Base-by-base conservation (phyloP, 768 basidiomycete species). In the Russula foetens region DNA sequence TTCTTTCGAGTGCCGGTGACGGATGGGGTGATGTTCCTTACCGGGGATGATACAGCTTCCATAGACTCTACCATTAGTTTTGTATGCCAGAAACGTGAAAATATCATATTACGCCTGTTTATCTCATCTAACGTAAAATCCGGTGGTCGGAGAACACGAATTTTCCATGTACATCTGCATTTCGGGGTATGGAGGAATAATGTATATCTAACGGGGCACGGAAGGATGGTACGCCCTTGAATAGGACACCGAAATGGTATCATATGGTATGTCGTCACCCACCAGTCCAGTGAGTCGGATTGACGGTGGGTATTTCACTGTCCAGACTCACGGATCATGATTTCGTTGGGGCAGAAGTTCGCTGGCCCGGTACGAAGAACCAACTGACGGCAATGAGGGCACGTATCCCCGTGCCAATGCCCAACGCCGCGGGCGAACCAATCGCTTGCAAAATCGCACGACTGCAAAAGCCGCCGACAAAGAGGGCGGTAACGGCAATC, bases 401-500 rank as follows among this genome's bases (percentile, higher is more conserved):
- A 11, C 89, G 78, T 53, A 90, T 62, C 14, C 82, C 88, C 0
- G 82, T 76, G 3, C 79, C 85, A 48, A 90, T 74, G 5, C 85
- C 88, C n/a, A 91, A 76, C 0, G 88, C 77, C 0, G 77, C 80
- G 0, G 84, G 81, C 0, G 83, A 75, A 31, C 88, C 88, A 39
- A 87, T 74, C 61, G 75, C 72, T 53, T 78, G 79, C 39, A 88
- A 71, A 55, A 88, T 73, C 3, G 83, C 81, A 19, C 86, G 81
- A 4, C 82, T 78, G 15, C 75, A 68, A 68, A 95, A 88, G 3
- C 86, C 90, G 12, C 92, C 92, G 28, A 88, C 19, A 71, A 95
- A 90, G 54, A 93, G 79, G n/a, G 80, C 70, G 38, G 73, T 29
- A 56, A 88, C 83, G 3, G 84, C 90, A 67, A 88, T 75, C 47